phyloP scores from a whole-genome alignment of 164 flowering plant genomes.

The Umbilicus rupestris region DNA sequence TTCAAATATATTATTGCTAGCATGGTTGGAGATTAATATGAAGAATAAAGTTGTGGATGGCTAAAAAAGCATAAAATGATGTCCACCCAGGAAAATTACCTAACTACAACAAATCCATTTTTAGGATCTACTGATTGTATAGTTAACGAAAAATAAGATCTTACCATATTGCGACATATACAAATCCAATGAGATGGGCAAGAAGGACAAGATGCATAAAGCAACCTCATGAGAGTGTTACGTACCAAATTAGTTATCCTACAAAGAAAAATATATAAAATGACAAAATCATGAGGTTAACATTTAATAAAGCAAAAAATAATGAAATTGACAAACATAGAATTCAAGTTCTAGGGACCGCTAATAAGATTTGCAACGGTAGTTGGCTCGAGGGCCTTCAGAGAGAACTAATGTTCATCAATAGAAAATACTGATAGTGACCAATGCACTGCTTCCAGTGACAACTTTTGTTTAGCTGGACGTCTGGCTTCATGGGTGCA shows the following conservation, averaged over 20 bases:
- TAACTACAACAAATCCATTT: neutral
- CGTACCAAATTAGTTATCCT: constrained; percentile 81
- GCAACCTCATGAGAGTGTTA: constrained; percentile 62
- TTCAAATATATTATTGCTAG: too few relatives aligned
- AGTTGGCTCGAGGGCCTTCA: too few relatives aligned
- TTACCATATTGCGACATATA: constrained; percentile 71
- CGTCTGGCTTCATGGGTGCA: neutral
- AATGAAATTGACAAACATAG: neutral
- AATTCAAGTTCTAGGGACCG: neutral
- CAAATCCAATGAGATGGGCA: constrained; percentile 81
- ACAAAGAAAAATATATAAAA: constrained; percentile 14
- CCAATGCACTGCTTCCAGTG: neutral
- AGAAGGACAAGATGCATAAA: constrained; percentile 75
- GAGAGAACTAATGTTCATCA: neutral
- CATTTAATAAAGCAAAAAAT: neutral
- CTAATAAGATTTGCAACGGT: neutral
- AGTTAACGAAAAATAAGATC: neutral
- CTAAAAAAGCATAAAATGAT: neutral
- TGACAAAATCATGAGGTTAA: neutral
- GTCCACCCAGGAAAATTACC: neutral
- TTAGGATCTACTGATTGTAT: neutral
- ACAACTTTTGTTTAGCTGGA: neutral
- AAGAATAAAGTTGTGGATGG: neutral
- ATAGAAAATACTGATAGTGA: neutral
- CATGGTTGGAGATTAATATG: too few relatives aligned